These are phyloP conservation scores for Craterostigma plantagineum DNA, from an alignment of 257 asterid genomes.

Conservation along the genomic window DNA sequence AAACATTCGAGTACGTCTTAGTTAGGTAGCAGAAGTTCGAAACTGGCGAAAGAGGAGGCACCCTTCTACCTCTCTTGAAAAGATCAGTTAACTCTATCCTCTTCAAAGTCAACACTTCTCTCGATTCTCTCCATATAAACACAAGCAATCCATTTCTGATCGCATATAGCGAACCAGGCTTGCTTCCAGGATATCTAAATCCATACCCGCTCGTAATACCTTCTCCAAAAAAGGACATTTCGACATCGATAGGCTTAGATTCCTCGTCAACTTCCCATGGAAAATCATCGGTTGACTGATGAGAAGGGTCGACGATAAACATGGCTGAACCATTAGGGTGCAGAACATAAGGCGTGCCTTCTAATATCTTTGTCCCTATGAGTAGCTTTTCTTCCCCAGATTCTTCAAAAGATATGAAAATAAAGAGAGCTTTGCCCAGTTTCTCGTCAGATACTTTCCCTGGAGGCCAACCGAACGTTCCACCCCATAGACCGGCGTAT, in stretches of 20 bases:
- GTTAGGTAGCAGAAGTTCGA: conserved; percentile 71
- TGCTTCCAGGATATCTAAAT: conserved; percentile 80
- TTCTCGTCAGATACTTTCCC: conserved; percentile 54
- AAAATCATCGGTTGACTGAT: conserved; percentile 48
- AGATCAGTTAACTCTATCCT: conserved; percentile 59
- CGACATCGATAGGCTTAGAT: conserved; percentile 24
- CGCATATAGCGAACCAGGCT: conserved; percentile 78
- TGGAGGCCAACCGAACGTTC: conserved; percentile 89
- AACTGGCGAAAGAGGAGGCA: conserved; percentile 59
- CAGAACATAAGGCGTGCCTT: conserved; percentile 72
- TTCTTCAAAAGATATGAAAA: conserved; percentile 64
- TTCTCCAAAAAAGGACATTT: conserved; percentile 48
- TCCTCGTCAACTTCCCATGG: conserved; percentile 57
- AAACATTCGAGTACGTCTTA: conserved; percentile 71
- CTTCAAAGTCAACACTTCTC: conserved; percentile 54
- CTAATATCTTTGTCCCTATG: conserved; percentile 67
- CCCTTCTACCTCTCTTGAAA: conserved; percentile 61
- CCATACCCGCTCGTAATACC: conserved; percentile 90
- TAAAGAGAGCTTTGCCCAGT: conserved; percentile 63
- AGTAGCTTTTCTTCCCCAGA: conserved; percentile 42
- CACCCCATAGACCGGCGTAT: conserved; percentile 80
- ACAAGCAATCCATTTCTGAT: conserved; percentile 50
- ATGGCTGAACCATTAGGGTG: conserved; percentile 93
- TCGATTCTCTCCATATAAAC: conserved; percentile 70
- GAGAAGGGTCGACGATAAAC: conserved; percentile 46